These are phyloP conservation scores for Corylus heterophylla DNA, from an alignment of 306 rosid genomes.

Conservation along the genomic window DNA sequence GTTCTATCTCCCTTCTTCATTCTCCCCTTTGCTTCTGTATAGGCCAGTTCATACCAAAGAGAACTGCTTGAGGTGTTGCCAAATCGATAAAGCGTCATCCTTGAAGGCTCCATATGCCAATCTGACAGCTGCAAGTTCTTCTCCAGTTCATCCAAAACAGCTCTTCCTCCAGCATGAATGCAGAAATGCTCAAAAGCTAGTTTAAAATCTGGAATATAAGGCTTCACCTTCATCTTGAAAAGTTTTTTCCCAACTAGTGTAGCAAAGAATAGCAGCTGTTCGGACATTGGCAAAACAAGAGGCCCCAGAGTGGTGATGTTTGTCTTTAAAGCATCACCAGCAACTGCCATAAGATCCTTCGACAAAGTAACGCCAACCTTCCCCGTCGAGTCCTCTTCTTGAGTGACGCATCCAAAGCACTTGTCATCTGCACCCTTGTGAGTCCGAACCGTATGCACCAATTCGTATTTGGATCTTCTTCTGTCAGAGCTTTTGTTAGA, in stretches of 20 bases:
- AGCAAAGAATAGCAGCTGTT: constrained; percentile 78
- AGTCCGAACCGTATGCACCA: constrained; percentile 73
- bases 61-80: constrained; percentile 96
- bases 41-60: constrained; percentile 88
- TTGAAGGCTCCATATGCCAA: constrained; percentile 98
- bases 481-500: constrained; percentile 74
- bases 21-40: constrained; percentile 88
- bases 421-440: constrained; percentile 87
- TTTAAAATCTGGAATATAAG: constrained; percentile 88
- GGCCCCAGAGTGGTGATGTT: constrained; percentile 90
- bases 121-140: constrained; percentile 81
- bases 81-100: constrained; percentile 89
- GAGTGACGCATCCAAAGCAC: constrained; percentile 83
- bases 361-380: constrained; percentile 85
- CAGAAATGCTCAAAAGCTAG: constrained; percentile 92
- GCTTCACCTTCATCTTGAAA: constrained; percentile 84
- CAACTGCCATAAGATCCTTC: constrained; percentile 89
- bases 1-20: constrained; percentile 84
- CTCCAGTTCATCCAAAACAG: constrained; percentile 89
- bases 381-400: constrained; percentile 79
- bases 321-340: constrained; percentile 87
- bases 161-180: constrained; percentile 92
- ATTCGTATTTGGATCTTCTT: constrained; percentile 75
- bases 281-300: constrained; percentile 85
- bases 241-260: constrained; percentile 69